These are phyloP conservation scores for Vigna nakashimae DNA, from an alignment of 306 rosid species.

Conservation along the genomic window DNA sequence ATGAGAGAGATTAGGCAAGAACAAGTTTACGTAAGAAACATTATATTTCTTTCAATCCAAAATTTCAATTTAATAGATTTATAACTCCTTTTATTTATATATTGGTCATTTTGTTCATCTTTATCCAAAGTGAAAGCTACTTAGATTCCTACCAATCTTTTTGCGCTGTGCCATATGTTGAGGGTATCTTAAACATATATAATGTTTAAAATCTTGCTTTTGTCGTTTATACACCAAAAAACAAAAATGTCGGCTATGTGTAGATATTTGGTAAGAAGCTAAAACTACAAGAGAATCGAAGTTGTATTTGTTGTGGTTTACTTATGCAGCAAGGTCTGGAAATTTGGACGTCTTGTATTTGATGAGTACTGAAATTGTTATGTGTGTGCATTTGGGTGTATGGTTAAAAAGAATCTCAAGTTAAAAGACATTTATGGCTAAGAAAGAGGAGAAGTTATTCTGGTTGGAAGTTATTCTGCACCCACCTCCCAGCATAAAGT, in stretches of 20 bases:
- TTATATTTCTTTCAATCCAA: too few relatives aligned
- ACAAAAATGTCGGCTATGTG: background rate
- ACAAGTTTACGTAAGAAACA: too few relatives aligned
- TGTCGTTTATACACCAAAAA: conserved; percentile 7
- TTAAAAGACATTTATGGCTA: background rate
- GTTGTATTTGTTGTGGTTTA: background rate
- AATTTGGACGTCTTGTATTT: conserved; percentile 4
- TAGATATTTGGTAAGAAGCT: background rate
- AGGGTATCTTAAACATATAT: background rate
- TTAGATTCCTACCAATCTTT: too few relatives aligned
- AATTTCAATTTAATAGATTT: too few relatives aligned
- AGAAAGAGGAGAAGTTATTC: background rate
- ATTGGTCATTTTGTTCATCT: too few relatives aligned
- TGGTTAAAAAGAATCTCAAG: background rate
- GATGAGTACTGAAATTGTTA: background rate
- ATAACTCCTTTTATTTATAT: too few relatives aligned
- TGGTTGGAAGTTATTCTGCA: conserved; percentile 14
- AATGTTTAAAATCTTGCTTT: background rate
- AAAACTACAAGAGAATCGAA: conserved; percentile 6
- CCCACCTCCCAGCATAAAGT: background rate
- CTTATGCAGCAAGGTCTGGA: background rate
- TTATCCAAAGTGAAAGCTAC: too few relatives aligned
- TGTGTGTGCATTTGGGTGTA: too few relatives aligned
- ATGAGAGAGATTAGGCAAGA: too few relatives aligned
- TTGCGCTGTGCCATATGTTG: too few relatives aligned